Base-by-base conservation (phyloP, 1,284 basidiomycete species). In the Irpex sp. region DNA sequence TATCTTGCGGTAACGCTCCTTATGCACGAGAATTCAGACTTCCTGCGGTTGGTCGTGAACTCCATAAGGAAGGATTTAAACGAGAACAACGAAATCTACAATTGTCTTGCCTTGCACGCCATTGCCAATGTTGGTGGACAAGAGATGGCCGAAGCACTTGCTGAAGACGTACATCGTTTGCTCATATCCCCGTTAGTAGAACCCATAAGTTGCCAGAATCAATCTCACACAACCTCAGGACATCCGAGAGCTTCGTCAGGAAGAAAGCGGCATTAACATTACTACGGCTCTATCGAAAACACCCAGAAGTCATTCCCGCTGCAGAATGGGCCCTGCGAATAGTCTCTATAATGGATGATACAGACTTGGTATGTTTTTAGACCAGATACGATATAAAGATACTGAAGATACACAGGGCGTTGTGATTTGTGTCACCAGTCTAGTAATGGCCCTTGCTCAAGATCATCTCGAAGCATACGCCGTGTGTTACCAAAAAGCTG, bases 1-100 rank as follows among this genome's bases (percentile, higher is more conserved):
- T 99, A 99, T 77, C 89, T 99, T 53, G 97, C 97, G 9, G 90
- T 99, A 26, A 99, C 97, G 2, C 78, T 99, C 57, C 82, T 99
- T 59, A 97, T 99, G 94, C 95, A 98, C 78, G 97, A 99, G 78
- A 95, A 98, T 75, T 98, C 95, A 46, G 97, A 99, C 72, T 91
- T 99, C 68, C 86, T 97, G 43, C 88, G 96, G 33, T 82, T 98
- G 15, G 96, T 98, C 13, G 95, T 99, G 75, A 98, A 99, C 75
- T 98, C 96, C 46, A 97, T 99, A 69, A 88, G 95, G 58, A 99
- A 99, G 75, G 97, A 99, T 75, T 77, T 99, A 58, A 96, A 98
- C 68, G 93, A 94, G 69, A 93, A 93, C 72, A 94, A 92, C 72
- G 97, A 99, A 76, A 84, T 97, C 68, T 92, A 92, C 78, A 99